Percentiles rank a stretch among this genome's conserved stretches.
Evolutionary conservation across 2,329 filamentous ascomycete species (phyloP).

Genomic region (Fusarium aywerte): DNA sequence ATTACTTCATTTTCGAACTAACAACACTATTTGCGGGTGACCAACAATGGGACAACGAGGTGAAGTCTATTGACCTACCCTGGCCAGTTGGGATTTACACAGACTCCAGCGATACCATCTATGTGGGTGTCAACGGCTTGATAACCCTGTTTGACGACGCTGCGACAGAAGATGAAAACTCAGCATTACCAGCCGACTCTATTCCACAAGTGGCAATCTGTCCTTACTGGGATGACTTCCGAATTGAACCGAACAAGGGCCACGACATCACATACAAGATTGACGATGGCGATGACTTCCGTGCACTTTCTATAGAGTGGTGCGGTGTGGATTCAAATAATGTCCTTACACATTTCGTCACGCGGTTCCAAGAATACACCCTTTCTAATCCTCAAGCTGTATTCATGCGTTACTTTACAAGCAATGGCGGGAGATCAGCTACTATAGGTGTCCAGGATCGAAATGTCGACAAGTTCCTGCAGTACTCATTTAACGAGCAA

Average conservation of each 20-base stretch:
- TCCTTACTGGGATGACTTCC: neutral
- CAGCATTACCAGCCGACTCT: neutral
- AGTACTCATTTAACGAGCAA: neutral
- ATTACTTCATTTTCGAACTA: neutral
- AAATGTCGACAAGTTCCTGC: neutral
- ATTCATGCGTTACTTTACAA: neutral
- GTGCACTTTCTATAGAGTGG: neutral
- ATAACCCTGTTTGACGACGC: neutral
- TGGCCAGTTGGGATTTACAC: neutral
- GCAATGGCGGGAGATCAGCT: neutral
- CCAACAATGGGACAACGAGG: neutral
- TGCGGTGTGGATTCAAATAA: neutral
- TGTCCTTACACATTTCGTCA: neutral
- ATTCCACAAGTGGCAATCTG: neutral
- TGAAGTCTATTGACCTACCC: neutral
- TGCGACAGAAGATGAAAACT: neutral
- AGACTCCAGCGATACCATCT: neutral
- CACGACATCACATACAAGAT: neutral
- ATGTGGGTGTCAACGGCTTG: neutral
- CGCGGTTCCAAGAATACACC: neutral
- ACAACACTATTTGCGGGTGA: neutral
- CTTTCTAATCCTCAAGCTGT: neutral
- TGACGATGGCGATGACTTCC: neutral
- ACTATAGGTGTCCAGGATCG: neutral
- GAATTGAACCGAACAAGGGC: rapidly evolving